These are phyloP conservation scores for Phialophora expanda DNA, from an alignment of 2,329 filamentous ascomycete genomes.

Conservation along the genomic window DNA sequence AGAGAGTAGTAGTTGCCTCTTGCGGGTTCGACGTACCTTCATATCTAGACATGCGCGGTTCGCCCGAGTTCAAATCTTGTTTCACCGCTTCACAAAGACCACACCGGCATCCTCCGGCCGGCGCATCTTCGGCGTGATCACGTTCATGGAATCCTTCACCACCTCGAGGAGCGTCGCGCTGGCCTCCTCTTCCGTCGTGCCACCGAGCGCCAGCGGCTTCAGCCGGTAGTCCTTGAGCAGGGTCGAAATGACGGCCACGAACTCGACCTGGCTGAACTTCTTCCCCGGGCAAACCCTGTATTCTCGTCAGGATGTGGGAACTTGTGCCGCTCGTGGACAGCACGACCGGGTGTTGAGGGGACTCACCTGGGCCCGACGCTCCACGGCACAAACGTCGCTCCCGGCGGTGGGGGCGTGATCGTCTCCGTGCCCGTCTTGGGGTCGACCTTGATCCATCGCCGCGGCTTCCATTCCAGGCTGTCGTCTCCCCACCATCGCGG, in stretches of 20 bases:
- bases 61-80: background rate
- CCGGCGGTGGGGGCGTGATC: constrained; percentile 20
- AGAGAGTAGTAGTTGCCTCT: constrained; percentile 1
- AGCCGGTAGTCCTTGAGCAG: constrained; percentile 26
- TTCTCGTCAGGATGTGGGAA: background rate
- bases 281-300: constrained; percentile 39
- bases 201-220: constrained; percentile 21
- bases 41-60: background rate
- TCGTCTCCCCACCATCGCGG: constrained; percentile 41
- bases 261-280: constrained; percentile 48
- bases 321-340: background rate
- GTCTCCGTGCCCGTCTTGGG: constrained; percentile 24
- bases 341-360: no score
- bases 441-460: constrained; percentile 43
- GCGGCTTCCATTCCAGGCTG: constrained; percentile 42
- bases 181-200: constrained; percentile 28
- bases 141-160: constrained; percentile 20
- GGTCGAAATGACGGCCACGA: constrained; percentile 43
- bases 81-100: constrained; percentile 24
- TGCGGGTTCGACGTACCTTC: background rate
- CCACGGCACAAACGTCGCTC: constrained; percentile 42
- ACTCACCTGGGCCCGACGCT: constrained; percentile 40
- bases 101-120: constrained; percentile 30
- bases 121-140: constrained; percentile 24
- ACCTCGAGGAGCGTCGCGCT: constrained; percentile 25